Evolutionary conservation across 352 stramenopile species (phyloP).

Genomic region (Albugo candida): DNA sequence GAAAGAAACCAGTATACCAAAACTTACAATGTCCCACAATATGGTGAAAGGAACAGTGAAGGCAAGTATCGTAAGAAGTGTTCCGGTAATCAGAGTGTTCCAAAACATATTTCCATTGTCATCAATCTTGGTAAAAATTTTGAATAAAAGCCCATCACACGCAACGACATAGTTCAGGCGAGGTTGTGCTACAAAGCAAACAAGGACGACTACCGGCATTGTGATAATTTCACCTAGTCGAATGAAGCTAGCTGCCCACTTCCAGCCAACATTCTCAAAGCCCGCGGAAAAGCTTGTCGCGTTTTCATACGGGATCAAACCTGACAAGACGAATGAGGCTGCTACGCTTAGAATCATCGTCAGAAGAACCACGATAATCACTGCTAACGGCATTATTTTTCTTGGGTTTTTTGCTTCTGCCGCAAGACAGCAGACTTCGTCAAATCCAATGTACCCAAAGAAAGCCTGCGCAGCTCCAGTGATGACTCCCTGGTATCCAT

Average conservation of each 20-base stretch:
- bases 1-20: slow-evolving; percentile 79
- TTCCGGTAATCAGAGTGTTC: slow-evolving; percentile 47
- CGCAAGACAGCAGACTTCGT: slow-evolving; percentile 85
- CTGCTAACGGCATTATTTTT: slow-evolving; percentile 54
- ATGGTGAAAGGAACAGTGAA: slow-evolving; percentile 56
- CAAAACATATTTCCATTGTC: slow-evolving; percentile 61
- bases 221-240: slow-evolving; percentile 65
- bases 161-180: slow-evolving; percentile 84
- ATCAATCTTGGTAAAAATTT: slow-evolving; percentile 77
- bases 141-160: slow-evolving; percentile 83
- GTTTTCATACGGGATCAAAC: slow-evolving; percentile 30
- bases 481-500: slow-evolving; percentile 44
- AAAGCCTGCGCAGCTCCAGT: slow-evolving; percentile 71
- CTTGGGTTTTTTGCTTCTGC: slow-evolving; percentile 58
- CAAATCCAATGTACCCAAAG: slow-evolving; percentile 91
- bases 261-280: slow-evolving; percentile 11
- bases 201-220: slow-evolving; percentile 86
- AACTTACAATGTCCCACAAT: slow-evolving; percentile 78
- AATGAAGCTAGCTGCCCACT: slow-evolving; percentile 21
- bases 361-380: slow-evolving; percentile 59
- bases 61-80: slow-evolving; percentile 42
- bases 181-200: slow-evolving; percentile 85
- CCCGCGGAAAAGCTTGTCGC: slow-evolving; percentile 6
- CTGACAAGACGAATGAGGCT: slow-evolving; percentile 71
- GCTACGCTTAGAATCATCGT: slow-evolving; percentile 59